Evolutionary conservation across 2,329 filamentous ascomycete species (phyloP).

Genomic region (Madurella fahalii): DNA sequence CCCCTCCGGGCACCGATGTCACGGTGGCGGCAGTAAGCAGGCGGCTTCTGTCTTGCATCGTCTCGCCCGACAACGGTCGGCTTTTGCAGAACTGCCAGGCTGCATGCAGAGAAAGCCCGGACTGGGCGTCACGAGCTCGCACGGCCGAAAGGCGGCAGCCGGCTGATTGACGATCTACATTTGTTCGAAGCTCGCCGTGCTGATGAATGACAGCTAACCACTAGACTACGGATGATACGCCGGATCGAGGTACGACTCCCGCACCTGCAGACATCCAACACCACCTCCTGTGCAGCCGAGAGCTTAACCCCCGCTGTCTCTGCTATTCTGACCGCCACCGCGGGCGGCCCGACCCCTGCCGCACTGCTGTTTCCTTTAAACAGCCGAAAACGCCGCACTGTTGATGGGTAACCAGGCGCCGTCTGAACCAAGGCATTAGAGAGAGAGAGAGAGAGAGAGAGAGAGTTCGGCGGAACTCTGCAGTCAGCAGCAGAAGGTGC

Average conservation of each 20-base stretch:
- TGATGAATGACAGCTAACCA: not conserved
- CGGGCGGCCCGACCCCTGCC: constrained; percentile 2
- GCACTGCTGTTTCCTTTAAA: not conserved
- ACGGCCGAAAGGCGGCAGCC: not conserved
- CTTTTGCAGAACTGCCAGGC: not conserved
- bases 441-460: too few species aligned
- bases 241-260: constrained; percentile 14
- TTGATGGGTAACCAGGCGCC: not conserved
- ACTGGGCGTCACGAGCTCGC: not conserved
- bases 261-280: constrained; percentile 12
- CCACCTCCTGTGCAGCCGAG: constrained; percentile 15
- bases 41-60: too few species aligned
- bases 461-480: not conserved
- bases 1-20: too few species aligned
- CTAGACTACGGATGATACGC: constrained; percentile 5
- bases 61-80: too few species aligned
- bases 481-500: not conserved
- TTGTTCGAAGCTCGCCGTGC: not conserved
- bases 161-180: not conserved
- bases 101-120: not conserved
- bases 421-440: too few species aligned
- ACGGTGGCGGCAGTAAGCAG: too few species aligned
- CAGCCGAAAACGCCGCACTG: not conserved
- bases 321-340: constrained; percentile 12
- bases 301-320: constrained; percentile 4